Evolutionary conservation across 139 green algal species (phyloP).

Genomic region (Volvox africanus): DNA sequence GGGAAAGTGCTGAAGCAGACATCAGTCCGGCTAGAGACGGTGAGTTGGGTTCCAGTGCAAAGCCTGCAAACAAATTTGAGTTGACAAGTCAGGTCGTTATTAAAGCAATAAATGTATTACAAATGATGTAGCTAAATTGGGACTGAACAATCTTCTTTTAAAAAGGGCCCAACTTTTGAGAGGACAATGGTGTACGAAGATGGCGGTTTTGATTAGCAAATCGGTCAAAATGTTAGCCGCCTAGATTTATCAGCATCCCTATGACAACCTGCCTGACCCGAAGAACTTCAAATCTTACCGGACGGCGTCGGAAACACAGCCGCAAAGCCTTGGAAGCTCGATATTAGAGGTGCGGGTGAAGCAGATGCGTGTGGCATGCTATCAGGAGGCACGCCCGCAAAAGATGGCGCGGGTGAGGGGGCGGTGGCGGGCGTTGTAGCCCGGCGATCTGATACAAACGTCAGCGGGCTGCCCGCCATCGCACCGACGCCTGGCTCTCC

Average conservation of each 20-base stretch:
- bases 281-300: not conserved
- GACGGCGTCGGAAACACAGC: not conserved
- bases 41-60: not conserved
- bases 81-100: no score
- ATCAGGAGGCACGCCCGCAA: not conserved
- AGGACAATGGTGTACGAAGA: no score
- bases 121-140: no score
- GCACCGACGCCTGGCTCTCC: not conserved
- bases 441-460: slow-evolving; percentile 9
- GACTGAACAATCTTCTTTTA: no score
- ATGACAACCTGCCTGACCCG: no score
- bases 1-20: not conserved
- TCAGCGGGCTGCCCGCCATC: not conserved
- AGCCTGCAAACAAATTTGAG: not conserved
- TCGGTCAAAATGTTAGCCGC: no score
- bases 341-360: not conserved
- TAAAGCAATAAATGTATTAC: no score
- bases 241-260: no score
- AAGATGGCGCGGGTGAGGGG: not conserved
- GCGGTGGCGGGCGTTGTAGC: not conserved
- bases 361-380: slow-evolving; percentile 2
- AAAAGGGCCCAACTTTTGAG: no score
- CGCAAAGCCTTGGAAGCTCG: slow-evolving; percentile 34
- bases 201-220: no score
- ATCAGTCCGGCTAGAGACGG: slow-evolving; percentile 11